phyloP scores from a whole-genome alignment of 2,329 filamentous ascomycete genomes.

The Aphanocladium album region DNA sequence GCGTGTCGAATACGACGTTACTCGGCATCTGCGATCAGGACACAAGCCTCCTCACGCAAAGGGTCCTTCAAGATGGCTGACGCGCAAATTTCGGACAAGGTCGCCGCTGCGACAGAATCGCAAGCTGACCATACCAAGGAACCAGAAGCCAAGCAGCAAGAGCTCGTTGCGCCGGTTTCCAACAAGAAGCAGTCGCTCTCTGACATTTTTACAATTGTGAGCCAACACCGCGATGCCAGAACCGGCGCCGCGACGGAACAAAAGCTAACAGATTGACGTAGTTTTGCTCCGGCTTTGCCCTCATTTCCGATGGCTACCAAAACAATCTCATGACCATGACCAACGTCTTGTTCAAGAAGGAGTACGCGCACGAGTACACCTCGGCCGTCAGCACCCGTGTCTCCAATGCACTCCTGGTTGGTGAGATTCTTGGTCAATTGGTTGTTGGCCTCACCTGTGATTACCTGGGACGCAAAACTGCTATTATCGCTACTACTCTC shows the following conservation, averaged over 20 bases:
- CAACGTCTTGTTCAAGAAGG: constrained; percentile 27
- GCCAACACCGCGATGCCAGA: not conserved
- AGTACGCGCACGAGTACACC: constrained; percentile 32
- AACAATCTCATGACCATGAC: constrained; percentile 33
- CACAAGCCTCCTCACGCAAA: not conserved
- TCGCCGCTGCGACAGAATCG: not conserved
- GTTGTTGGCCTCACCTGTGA: constrained; percentile 40
- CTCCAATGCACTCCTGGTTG: constrained; percentile 36
- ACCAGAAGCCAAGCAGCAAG: not conserved
- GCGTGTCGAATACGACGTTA: not conserved
- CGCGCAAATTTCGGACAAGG: not conserved
- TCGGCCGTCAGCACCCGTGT: constrained; percentile 34
- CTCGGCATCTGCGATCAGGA: not conserved
- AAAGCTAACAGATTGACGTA: not conserved
- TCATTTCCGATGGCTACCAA: constrained; percentile 33
- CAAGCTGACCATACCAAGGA: not conserved
- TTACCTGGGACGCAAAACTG: constrained; percentile 42
- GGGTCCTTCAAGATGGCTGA: not conserved
- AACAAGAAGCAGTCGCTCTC: constrained; percentile 19
- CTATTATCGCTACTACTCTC: constrained; percentile 41
- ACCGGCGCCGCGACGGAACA: not conserved
- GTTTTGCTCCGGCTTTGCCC: constrained; percentile 28
- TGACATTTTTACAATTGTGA: constrained; percentile 24
- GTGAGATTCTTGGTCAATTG: constrained; percentile 38
- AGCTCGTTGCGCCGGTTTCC: not conserved